Evolutionary conservation across 129 eudicot species (phyloP), one percentile per base, ranked within the genome.

Genomic region (Dittrichia graveolens): DNA sequence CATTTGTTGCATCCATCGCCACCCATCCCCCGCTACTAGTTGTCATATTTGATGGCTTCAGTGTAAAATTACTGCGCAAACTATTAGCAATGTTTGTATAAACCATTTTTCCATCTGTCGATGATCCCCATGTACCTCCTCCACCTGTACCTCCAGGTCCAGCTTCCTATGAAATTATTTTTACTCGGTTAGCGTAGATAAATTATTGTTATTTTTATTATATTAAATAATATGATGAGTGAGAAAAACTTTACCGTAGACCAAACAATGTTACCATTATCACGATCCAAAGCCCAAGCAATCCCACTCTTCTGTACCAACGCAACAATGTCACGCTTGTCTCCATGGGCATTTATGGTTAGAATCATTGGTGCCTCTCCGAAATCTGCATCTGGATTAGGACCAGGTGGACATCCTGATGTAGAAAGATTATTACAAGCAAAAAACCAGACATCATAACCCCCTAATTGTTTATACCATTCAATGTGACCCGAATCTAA

Each of bases 261-360:
- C 97, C 97, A 92, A 41, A 89, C 77, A 6, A 83, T 75, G 69
- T 85, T 68, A 15, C 98, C 98, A 48, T 81, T 62, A 54, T 82
- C 83, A 2, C 94, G 91, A 69, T 92, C 96, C 54, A 89, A 68
- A 44, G 89, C 91, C 95, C 98, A 89, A 0, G 88, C 98, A 43
- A 86, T 67, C 14, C 98, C 98, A 55, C 93, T 92, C 69, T 92
- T 92, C 64, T 92, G 98, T 8, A 85, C 91, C 0, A 89, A 85
- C 42, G 67, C 91, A 15, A 83, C 96, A 15, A 92, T 79, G 69
- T 92, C 98, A 13, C 74, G 77, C 63, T 54, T 34, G 12, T 67
- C 65, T 48, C 86, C 86, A 2, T 53, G 34, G 37, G 7, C 53
- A 62, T 49, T 5, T 14, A 81, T 76, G 1, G 85, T 85, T 16